A percentile compares a stretch with the other conserved stretches of the same genome.
Evolutionary conservation across 805 yeast species (phyloP).

Genomic region (Yarrowia sp.): DNA sequence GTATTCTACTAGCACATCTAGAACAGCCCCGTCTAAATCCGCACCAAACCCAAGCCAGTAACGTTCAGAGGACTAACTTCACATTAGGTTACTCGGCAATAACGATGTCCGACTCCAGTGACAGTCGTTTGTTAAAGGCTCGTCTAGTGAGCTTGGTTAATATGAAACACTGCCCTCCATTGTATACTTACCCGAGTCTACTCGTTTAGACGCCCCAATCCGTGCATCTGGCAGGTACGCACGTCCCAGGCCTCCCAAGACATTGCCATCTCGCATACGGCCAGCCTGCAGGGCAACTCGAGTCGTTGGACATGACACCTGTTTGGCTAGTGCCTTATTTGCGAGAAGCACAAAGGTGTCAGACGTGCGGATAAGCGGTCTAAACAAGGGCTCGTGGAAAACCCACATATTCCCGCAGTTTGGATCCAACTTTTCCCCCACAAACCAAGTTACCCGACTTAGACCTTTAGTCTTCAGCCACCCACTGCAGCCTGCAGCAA

Average conservation of each 20-base stretch:
- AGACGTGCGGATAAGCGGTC: not conserved
- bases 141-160: too few species aligned
- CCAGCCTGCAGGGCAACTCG: not conserved
- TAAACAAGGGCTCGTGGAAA: not conserved
- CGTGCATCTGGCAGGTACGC: too few species aligned
- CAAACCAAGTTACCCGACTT: constrained; percentile 6
- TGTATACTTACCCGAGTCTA: too few species aligned
- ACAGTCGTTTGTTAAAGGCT: too few species aligned
- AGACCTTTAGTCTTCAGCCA: constrained; percentile 1
- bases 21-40: too few species aligned
- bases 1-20: too few species aligned
- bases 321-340: not conserved
- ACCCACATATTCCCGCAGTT: not conserved
- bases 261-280: constrained; percentile 13
- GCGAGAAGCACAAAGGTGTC: not conserved
- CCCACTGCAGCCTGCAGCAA: constrained; percentile 11
- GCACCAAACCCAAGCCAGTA: too few species aligned
- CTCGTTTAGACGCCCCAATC: too few species aligned
- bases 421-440: not conserved
- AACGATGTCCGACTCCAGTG: not conserved
- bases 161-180: too few species aligned
- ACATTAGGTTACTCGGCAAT: not conserved
- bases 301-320: not conserved
- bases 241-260: not conserved
- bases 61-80: not conserved